These are phyloP conservation scores for Taiozyma onychis DNA, from an alignment of 1,139 yeast species.

Conservation along the genomic window DNA sequence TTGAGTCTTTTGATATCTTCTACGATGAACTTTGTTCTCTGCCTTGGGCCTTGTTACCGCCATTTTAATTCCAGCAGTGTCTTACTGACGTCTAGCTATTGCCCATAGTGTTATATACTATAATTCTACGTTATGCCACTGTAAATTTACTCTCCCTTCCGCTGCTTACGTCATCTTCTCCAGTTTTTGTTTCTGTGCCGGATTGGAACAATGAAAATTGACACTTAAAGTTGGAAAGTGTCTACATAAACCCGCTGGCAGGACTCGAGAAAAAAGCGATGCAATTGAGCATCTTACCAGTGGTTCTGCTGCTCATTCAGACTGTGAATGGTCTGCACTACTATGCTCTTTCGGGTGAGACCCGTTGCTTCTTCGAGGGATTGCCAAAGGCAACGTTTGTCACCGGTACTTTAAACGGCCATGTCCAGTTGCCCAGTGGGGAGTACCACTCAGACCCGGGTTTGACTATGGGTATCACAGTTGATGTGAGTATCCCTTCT, in stretches of 20 bases:
- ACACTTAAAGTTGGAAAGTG: not conserved
- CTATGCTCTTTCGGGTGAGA: constrained; percentile 28
- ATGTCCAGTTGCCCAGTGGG: constrained; percentile 17
- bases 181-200: not conserved
- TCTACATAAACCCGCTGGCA: too few relatives aligned
- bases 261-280: not conserved
- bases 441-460: constrained; percentile 32
- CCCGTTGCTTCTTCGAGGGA: constrained; percentile 52
- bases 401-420: constrained; percentile 36
- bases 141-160: too few relatives aligned
- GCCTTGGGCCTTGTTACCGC: not conserved
- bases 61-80: not conserved
- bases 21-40: not conserved
- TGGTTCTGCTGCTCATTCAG: constrained; percentile 2
- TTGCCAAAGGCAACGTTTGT: constrained; percentile 44
- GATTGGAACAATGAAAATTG: not conserved
- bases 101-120: not conserved
- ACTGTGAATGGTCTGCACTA: constrained; percentile 23
- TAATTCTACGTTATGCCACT: not conserved
- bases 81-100: not conserved
- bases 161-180: not conserved
- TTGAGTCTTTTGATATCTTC: not conserved
- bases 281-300: not conserved
- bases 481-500: constrained; percentile 36
- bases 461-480: constrained; percentile 35